These are phyloP conservation scores for Cryphonectria radicalis DNA, from an alignment of 2,329 filamentous ascomycete genomes.

Conservation along the genomic window DNA sequence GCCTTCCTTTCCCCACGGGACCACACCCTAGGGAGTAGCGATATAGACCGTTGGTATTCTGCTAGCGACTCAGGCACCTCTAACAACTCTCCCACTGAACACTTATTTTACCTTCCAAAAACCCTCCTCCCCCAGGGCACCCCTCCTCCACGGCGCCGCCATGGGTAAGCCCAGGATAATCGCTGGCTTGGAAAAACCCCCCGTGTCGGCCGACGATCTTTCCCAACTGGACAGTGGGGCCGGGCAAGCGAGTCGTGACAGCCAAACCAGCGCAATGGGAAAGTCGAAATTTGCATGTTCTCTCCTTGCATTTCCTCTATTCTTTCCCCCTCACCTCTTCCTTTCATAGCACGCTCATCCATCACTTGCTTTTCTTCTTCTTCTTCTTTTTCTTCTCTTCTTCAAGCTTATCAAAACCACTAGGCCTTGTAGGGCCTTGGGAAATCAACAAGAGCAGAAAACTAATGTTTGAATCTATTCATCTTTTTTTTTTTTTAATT, in stretches of 20 bases:
- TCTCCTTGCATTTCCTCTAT: background rate
- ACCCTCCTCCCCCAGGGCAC: too few species aligned
- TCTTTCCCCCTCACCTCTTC: background rate
- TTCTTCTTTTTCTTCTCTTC: background rate
- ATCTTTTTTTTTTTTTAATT: background rate
- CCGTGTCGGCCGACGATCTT: slow-evolving; percentile 5
- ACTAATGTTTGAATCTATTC: background rate
- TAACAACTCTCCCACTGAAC: background rate
- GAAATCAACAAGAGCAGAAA: too few species aligned
- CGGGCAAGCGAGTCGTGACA: slow-evolving; percentile 14
- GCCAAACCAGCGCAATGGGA: slow-evolving; percentile 24
- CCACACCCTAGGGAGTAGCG: background rate
- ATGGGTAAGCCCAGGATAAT: background rate
- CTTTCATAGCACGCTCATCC: background rate
- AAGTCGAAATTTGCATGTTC: slow-evolving; percentile 27
- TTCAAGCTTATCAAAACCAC: background rate
- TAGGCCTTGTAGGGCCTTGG: background rate
- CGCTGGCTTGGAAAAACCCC: background rate
- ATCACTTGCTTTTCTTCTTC: background rate
- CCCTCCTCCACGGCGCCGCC: background rate
- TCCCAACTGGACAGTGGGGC: slow-evolving; percentile 10
- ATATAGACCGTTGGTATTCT: background rate
- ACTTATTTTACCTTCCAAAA: background rate
- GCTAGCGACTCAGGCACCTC: too few species aligned
- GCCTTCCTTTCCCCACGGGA: background rate